Evolutionary conservation across 2,329 filamentous ascomycete species (phyloP).

Genomic region (Pseudophaeomoniella oleicola): DNA sequence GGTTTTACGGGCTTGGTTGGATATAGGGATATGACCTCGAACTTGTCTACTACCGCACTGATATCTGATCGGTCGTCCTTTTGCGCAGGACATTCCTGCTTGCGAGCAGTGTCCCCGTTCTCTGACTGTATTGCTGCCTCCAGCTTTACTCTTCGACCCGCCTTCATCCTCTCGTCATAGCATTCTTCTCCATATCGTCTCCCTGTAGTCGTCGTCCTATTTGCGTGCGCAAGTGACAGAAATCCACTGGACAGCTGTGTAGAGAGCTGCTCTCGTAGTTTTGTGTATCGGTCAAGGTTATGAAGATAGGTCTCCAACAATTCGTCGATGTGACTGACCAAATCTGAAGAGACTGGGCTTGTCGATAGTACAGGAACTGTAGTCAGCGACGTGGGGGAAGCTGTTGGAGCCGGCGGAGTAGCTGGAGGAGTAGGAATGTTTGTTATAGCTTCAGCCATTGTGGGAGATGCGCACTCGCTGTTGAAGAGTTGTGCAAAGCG

Average conservation of each 20-base stretch:
- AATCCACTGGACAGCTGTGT: slow-evolving; percentile 21
- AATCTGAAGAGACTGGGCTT: background rate
- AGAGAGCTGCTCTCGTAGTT: slow-evolving; percentile 10
- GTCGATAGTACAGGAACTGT: slow-evolving; percentile 1
- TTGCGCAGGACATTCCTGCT: background rate
- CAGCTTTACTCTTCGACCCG: slow-evolving; percentile 17
- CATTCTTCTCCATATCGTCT: slow-evolving; percentile 32
- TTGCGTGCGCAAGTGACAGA: slow-evolving; percentile 32
- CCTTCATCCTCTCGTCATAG: slow-evolving; percentile 37
- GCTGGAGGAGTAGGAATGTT: slow-evolving; percentile 3
- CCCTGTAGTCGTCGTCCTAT: slow-evolving; percentile 29
- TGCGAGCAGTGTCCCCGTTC: slow-evolving; percentile 6
- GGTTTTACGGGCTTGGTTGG: background rate
- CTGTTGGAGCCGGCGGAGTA: slow-evolving; percentile 1
- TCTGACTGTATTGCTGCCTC: slow-evolving; percentile 9
- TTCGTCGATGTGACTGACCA: slow-evolving; percentile 8
- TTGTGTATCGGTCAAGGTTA: slow-evolving; percentile 13
- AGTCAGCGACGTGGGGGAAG: background rate
- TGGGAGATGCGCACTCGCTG: too few species aligned
- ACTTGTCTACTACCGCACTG: background rate
- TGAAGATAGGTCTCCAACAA: slow-evolving; percentile 12
- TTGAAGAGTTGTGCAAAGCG: too few species aligned
- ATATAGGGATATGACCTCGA: background rate
- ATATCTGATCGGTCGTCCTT: background rate
- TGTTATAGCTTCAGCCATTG: background rate